phyloP scores from a whole-genome alignment of 2,329 filamentous ascomycete species.

The Ramularia endophylla region DNA sequence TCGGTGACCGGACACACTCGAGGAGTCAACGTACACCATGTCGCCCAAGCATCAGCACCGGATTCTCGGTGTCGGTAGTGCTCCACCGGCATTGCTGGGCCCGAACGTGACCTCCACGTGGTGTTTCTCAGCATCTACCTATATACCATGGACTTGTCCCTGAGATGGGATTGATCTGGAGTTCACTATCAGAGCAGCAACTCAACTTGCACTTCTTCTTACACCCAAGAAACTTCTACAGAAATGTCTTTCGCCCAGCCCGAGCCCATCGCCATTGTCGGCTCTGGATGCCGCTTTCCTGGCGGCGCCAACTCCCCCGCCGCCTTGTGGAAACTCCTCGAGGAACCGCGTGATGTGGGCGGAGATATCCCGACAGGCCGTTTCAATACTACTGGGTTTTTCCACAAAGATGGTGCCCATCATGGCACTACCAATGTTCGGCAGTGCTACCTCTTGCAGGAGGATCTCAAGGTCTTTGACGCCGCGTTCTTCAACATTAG shows the following conservation, averaged over 20 bases:
- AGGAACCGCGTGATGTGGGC: slow-evolving; percentile 8
- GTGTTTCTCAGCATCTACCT: too few species aligned
- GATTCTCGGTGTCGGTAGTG: too few species aligned
- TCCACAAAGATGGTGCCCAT: neutral
- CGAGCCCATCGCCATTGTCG: slow-evolving; percentile 39
- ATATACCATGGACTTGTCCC: too few species aligned
- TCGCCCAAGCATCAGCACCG: too few species aligned
- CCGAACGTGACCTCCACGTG: too few species aligned
- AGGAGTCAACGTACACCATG: too few species aligned
- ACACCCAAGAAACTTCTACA: neutral
- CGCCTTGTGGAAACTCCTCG: slow-evolving; percentile 4
- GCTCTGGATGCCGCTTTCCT: slow-evolving; percentile 40
- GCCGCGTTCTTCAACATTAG: slow-evolving; percentile 36
- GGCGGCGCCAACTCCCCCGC: slow-evolving; percentile 28
- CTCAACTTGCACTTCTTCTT: neutral
- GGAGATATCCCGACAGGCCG: slow-evolving; percentile 20
- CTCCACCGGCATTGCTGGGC: too few species aligned
- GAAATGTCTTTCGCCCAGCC: too few species aligned
- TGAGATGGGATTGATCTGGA: too few species aligned
- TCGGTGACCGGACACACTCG: too few species aligned
- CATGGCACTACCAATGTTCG: slow-evolving; percentile 16
- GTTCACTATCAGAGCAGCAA: neutral
- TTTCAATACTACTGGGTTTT: slow-evolving; percentile 18
- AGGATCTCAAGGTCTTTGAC: slow-evolving; percentile 34
- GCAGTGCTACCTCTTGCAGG: slow-evolving; percentile 33